Percentiles rank a stretch among this genome's conserved stretches.
phyloP scores from a whole-genome alignment of 139 green algal species.

The Chlamydomonas sp. region DNA sequence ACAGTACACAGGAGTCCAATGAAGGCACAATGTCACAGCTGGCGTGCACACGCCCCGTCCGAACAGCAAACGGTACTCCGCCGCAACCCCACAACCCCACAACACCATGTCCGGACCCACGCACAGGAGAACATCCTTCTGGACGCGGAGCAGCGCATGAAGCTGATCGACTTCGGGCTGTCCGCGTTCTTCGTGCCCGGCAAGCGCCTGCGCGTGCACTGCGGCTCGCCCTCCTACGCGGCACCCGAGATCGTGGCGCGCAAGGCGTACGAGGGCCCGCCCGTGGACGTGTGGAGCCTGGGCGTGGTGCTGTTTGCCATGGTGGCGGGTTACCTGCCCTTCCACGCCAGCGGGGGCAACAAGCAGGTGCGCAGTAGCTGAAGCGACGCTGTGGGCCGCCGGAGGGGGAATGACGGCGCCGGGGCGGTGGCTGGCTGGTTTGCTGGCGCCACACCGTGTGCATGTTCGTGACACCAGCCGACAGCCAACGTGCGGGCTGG shows the following conservation, averaged over 20 bases:
- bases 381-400: too few relatives aligned
- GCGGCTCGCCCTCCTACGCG: conserved; percentile 70
- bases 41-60: neutral
- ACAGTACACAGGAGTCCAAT: too few relatives aligned
- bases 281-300: conserved; percentile 84
- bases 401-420: too few relatives aligned
- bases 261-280: conserved; percentile 70
- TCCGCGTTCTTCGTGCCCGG: conserved; percentile 67
- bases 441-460: neutral
- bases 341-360: conserved; percentile 75
- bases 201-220: conserved; percentile 74
- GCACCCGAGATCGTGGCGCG: conserved; percentile 76
- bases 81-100: conserved; percentile 51
- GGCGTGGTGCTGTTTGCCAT: conserved; percentile 93
- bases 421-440: neutral
- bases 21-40: too few relatives aligned
- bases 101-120: too few relatives aligned
- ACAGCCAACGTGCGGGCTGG: neutral
- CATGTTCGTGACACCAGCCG: neutral
- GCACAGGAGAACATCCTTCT: conserved; percentile 92
- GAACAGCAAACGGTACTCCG: neutral
- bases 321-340: conserved; percentile 84
- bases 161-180: conserved; percentile 85
- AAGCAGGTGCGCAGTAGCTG: conserved; percentile 49
- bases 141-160: conserved; percentile 66